phyloP scores from a whole-genome alignment of 2,329 filamentous ascomycete species.

The Didymella pinodella region DNA sequence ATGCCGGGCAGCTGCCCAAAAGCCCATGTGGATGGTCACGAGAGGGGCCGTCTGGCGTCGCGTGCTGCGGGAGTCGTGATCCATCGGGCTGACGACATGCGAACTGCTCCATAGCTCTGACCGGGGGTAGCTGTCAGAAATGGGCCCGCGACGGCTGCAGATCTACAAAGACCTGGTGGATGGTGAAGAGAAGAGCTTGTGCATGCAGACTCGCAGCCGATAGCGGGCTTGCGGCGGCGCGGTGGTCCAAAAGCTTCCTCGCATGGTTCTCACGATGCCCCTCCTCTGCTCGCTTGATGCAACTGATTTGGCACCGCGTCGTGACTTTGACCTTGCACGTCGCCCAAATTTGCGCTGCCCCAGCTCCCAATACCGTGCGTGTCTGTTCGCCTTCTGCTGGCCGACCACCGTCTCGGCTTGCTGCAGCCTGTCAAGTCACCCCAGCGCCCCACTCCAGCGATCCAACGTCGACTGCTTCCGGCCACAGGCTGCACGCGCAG shows the following conservation, averaged over 20 bases:
- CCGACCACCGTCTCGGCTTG: neutral
- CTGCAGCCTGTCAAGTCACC: neutral
- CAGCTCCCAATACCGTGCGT: no score
- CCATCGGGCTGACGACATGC: constrained; percentile 15
- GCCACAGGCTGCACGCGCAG: constrained; percentile 8
- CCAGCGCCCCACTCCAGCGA: neutral
- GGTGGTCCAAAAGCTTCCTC: neutral
- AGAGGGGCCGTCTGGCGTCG: constrained; percentile 19
- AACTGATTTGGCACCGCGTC: neutral
- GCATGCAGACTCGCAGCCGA: constrained; percentile 9
- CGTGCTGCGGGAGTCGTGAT: constrained; percentile 20
- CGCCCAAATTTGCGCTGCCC: neutral
- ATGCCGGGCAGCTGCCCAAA: constrained; percentile 7
- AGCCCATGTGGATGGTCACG: constrained; percentile 17
- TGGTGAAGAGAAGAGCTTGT: neutral
- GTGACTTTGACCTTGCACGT: constrained; percentile 5
- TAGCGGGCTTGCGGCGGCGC: constrained; percentile 5
- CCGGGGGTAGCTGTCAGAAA: constrained; percentile 10
- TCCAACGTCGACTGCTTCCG: neutral
- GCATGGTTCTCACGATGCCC: constrained; percentile 19
- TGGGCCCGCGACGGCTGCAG: neutral
- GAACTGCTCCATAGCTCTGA: constrained; percentile 18
- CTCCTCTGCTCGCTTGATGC: constrained; percentile 13
- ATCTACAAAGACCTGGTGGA: constrained; percentile 1
- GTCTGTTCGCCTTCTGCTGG: neutral